Base-by-base conservation (phyloP, 2,329 filamentous ascomycete species). In the Fusarium illudens region DNA sequence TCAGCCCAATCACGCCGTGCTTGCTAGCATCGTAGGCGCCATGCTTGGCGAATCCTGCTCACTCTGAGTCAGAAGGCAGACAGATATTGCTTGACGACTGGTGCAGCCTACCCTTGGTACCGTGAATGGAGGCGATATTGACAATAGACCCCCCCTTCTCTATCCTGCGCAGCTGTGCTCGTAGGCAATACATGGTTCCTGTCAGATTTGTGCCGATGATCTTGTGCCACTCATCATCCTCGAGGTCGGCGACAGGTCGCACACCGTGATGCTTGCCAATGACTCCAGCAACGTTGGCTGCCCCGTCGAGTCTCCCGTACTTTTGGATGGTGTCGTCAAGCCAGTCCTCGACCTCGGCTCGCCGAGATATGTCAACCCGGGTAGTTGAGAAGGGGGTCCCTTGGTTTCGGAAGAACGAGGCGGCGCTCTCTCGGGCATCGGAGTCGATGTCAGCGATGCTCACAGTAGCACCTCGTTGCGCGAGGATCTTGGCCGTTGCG, bases 221-320 rank as follows among this genome's bases (percentile, higher is more conserved):
- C 50, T 76, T 79, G 48, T 84, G 72, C 83, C 84, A 85, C 57
- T 84, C 82, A 29, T 79, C 78, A 57, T 84, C 83, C 22, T 83
- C 80, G 36, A 83, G 72, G 19, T 84, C 82, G 3, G 76, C 75
- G 17, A 84, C 75, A 2, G 79, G 65, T 52, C 77, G 75, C 58
- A 78, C 64, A 12, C 78, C 79, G 60, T 84, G 81, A 48, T 80
- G 75, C 66, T 79, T 79, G 46, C 82, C 83, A 65, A 84, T 83
- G 42, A 86, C 78, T 12, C 85, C 84, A 5, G 87, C 87, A 9
- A 86, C 79, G 56, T 89, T 88, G 11, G 83, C 85, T 19, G 85
- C 84, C 5, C 85, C 83, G 68, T 87, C 83, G 9, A 88, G 79
- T 53, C 81, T 81, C 5, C 86, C 86, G 54, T 84, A 84, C 30